These are phyloP conservation scores for Daedaleopsis sinensis DNA, from an alignment of 768 basidiomycete species.

Conservation along the genomic window DNA sequence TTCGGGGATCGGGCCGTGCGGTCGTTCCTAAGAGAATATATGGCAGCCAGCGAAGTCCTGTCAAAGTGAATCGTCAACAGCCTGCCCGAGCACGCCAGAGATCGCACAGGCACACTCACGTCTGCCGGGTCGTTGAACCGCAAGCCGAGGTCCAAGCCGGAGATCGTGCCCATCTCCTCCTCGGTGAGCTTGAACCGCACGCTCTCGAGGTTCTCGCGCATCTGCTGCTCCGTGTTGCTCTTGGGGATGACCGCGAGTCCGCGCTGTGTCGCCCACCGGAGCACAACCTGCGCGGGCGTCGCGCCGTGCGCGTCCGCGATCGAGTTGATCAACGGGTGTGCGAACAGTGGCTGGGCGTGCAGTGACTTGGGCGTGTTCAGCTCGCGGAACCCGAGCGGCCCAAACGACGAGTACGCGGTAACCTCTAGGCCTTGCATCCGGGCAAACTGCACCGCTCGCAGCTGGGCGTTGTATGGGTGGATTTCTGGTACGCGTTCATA, in stretches of 20 bases:
- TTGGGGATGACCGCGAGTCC: slow-evolving; percentile 80
- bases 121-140: slow-evolving; percentile 40
- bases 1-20: too few species aligned
- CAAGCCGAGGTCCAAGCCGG: slow-evolving; percentile 34
- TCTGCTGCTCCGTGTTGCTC: slow-evolving; percentile 47
- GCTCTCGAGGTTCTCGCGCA: slow-evolving; percentile 39
- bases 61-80: neutral
- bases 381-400: slow-evolving; percentile 36
- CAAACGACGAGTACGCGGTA: slow-evolving; percentile 40
- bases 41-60: slow-evolving; percentile 23
- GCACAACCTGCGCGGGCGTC: slow-evolving; percentile 64
- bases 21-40: slow-evolving; percentile 17
- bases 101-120: slow-evolving; percentile 11
- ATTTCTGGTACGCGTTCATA: slow-evolving; percentile 28
- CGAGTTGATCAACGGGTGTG: slow-evolving; percentile 24
- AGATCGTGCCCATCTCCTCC: slow-evolving; percentile 38
- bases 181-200: slow-evolving; percentile 33
- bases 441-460: slow-evolving; percentile 30
- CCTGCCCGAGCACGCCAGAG: neutral
- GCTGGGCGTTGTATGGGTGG: slow-evolving; percentile 40
- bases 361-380: slow-evolving; percentile 29
- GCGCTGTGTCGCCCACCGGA: slow-evolving; percentile 80
- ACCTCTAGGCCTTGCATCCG: slow-evolving; percentile 32
- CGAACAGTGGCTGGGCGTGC: slow-evolving; percentile 29
- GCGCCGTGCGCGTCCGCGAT: slow-evolving; percentile 32